phyloP scores from a whole-genome alignment of 140 eudicot species.

The Cichorium intybus region DNA sequence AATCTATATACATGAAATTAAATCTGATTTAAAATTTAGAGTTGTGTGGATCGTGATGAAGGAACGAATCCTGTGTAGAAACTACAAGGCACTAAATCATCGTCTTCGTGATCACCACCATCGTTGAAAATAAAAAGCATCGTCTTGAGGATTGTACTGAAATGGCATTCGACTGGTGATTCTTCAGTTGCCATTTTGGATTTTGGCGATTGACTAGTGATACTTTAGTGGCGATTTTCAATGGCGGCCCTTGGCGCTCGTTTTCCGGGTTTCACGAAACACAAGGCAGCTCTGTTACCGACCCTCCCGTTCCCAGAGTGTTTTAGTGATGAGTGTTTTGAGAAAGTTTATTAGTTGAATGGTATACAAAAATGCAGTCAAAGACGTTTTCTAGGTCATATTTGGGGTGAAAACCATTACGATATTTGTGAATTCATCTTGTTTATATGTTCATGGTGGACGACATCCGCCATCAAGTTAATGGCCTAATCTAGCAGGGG shows the following conservation, averaged over 20 bases:
- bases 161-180: too few species aligned
- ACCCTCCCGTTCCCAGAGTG: constrained; percentile 65
- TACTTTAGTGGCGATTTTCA: constrained; percentile 43
- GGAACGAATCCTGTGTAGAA: too few species aligned
- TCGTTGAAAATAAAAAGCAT: too few species aligned
- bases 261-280: constrained; percentile 44
- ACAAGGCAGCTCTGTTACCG: constrained; percentile 36
- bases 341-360: constrained; percentile 97
- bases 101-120: too few species aligned
- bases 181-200: too few species aligned
- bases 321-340: constrained; percentile 64
- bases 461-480: constrained; percentile 92
- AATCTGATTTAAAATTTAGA: too few species aligned
- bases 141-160: too few species aligned
- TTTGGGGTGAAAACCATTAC: constrained; percentile 93
- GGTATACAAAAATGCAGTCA: constrained; percentile 91
- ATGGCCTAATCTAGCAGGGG: constrained; percentile 79
- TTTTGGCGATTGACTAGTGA: constrained; percentile 31
- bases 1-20: too few species aligned
- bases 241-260: constrained; percentile 53
- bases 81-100: too few species aligned
- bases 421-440: constrained; percentile 88
- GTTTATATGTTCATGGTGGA: constrained; percentile 71
- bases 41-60: too few species aligned
- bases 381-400: constrained; percentile 95